Evolutionary conservation across 805 yeast species (phyloP), one percentile per base, ranked within the genome.

Genomic region (Metschnikowia hibisci): DNA sequence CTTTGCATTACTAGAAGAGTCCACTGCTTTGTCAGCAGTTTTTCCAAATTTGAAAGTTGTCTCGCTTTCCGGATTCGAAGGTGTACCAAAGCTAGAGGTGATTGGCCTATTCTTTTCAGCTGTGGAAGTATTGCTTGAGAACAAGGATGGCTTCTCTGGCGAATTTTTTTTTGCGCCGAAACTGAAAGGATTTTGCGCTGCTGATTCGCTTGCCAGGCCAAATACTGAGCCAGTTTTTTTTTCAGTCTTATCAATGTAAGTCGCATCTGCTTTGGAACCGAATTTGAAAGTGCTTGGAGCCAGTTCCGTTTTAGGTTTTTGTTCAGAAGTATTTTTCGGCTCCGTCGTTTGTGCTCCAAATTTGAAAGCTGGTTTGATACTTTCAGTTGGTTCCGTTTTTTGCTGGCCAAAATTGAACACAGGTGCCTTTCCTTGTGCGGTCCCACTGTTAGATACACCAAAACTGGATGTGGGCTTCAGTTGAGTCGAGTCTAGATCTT

Each of bases 231-330:
- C 18, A 22, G 13, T 34, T 10, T 35, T 35, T 23, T 27, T 18
- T 6, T 13, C 39, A 18, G 25, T 14, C n/a, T 16, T 26, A 13
- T 8, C 34, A 7, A 33, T n/a, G 5, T 32, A 20, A 14, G 34
- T 20, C 6, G 40, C 25, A 9, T 38, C 42, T 4, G 26, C 30
- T 20, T 36, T 41, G 10, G 29, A n/a, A 7, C 44, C 41, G 23
- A 40, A 41, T 10, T 20, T 16, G 9, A 41, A 27, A 5, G 35
- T 34, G 18, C 15, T 22, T 20, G 27, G 12, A 8, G 34, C n/a
- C 15, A 13, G 23, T 15, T 31, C 26, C n/a, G 43, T 23, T 18
- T 47, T 47, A 7, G 47, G 31, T 16, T 41, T 44, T 10, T 35
- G 32, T 15, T 22, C 30, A 29, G 35, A 34, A 14, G 31, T 12